Percentiles rank a stretch among this genome's conserved stretches.
These are phyloP conservation scores for Debaryomycetaceae sp. DNA, from an alignment of 1,139 yeast species.

Conservation along the genomic window DNA sequence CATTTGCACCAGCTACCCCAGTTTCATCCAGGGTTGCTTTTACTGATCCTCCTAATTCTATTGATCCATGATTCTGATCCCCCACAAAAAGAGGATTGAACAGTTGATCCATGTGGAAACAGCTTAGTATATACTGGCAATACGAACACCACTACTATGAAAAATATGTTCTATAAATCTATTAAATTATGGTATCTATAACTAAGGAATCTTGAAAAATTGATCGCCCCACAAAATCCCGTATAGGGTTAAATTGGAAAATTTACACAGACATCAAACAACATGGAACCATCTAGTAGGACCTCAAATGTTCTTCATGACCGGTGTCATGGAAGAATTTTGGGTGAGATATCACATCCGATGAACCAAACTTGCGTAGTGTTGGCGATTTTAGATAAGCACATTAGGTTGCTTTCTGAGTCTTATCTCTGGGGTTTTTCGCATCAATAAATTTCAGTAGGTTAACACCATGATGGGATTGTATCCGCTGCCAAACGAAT, in stretches of 20 bases:
- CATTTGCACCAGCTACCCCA: no score
- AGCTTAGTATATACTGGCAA: not conserved
- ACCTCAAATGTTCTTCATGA: no score
- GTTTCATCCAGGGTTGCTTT: not conserved
- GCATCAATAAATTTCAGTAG: not conserved
- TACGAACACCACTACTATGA: not conserved
- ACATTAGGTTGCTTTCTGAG: not conserved
- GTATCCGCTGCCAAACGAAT: constrained; percentile 76
- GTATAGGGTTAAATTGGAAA: not conserved
- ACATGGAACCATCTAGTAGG: no score
- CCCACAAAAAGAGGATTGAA: not conserved
- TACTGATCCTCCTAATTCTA: not conserved
- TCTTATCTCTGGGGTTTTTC: not conserved
- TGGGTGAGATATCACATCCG: no score
- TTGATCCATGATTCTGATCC: not conserved
- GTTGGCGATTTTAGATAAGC: not conserved
- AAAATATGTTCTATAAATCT: not conserved
- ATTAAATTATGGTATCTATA: not conserved
- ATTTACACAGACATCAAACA: no score
- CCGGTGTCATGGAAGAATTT: no score
- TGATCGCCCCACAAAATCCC: not conserved
- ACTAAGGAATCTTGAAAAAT: not conserved
- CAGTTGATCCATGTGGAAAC: not conserved
- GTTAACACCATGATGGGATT: constrained; percentile 21
- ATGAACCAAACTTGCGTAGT: not conserved